Conservation (phyloP, 2,329 filamentous ascomycete species). For the Ophiostoma angusticollis region DNA sequence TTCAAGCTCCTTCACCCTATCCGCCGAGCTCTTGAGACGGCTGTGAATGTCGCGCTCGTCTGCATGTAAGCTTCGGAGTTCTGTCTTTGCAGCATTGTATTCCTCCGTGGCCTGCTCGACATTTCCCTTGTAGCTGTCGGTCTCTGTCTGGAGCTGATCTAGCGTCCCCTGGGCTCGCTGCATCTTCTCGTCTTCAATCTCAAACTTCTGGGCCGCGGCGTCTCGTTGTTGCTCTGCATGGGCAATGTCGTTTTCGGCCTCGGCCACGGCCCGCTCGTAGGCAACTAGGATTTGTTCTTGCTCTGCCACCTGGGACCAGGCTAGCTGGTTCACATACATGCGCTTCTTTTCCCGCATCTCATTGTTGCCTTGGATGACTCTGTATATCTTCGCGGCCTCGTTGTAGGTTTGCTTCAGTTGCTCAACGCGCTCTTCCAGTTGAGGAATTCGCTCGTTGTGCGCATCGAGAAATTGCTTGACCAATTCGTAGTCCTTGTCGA, state of each 20-base stretch:
- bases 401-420: slow-evolving; percentile 44
- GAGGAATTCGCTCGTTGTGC: slow-evolving; percentile 50
- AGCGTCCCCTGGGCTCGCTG: slow-evolving; percentile 26
- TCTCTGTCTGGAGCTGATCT: slow-evolving; percentile 32
- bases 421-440: slow-evolving; percentile 50
- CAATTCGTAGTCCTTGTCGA: slow-evolving; percentile 82
- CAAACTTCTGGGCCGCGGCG: slow-evolving; percentile 36
- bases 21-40: slow-evolving; percentile 40
- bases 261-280: slow-evolving; percentile 24
- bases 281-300: slow-evolving; percentile 45
- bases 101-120: slow-evolving; percentile 36
- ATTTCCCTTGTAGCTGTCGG: slow-evolving; percentile 32
- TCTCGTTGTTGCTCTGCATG: slow-evolving; percentile 24
- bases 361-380: slow-evolving; percentile 52
- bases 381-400: slow-evolving; percentile 50
- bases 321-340: slow-evolving; percentile 51
- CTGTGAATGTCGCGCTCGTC: slow-evolving; percentile 54
- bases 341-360: slow-evolving; percentile 48
- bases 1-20: slow-evolving; percentile 32
- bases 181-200: slow-evolving; percentile 33
- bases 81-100: slow-evolving; percentile 25
- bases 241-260: slow-evolving; percentile 31
- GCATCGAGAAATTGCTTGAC: slow-evolving; percentile 68
- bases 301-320: slow-evolving; percentile 79
- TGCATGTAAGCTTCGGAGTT: slow-evolving; percentile 30